Base-by-base conservation (phyloP, 73 alveolate genomes). In the Paraurostyla sp. region DNA sequence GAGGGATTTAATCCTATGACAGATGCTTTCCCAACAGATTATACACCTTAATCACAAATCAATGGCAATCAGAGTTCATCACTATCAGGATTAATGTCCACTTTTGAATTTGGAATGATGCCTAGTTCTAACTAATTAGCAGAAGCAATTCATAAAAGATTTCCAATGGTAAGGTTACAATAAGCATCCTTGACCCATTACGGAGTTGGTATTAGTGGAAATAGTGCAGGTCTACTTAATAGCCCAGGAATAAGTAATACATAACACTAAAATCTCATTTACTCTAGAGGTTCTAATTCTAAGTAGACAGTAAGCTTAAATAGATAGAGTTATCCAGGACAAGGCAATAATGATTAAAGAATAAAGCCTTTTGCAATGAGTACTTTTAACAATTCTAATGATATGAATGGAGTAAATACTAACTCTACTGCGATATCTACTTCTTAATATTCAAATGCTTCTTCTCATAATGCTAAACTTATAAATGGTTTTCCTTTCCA, bases 101-200 rank as follows among this genome's bases (percentile, higher is more conserved):
- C 6, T 11, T 18, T 9, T 22, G 29, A 50, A 9, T 23, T 43
- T 22, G 73, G 87, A 20, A 13, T 46, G 18, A 46, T 20, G 58
- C 22, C 58, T 46, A 73, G 71, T 50, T 29, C 30, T 56, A 25
- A 45, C 87, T 3, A 25, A 73, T 73, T 48, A 73, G 71, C 71
- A 3, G 87, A 73, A 27, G 68, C 87, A 22, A 73, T 73, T 45
- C 29, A 73, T 11, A 73, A 73, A 38, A 41, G 87, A 29, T 73
- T 73, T 25, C 87, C 87, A 0, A 73, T 73, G 87, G 87, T 73
- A 3, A 45, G 87, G 30, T 57, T 73, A 9, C 23, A 73, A 36
- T 22, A 42, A 2, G 0, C 18, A 18, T 4, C 49, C 42, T 15
- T 15, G 41, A 65, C 60, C 36, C 40, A 65, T 30, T 18, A 15